A percentile compares a stretch with the other conserved stretches of the same genome.
phyloP scores from a whole-genome alignment of 768 basidiomycete species.

The Collybiopsis luxurians region DNA sequence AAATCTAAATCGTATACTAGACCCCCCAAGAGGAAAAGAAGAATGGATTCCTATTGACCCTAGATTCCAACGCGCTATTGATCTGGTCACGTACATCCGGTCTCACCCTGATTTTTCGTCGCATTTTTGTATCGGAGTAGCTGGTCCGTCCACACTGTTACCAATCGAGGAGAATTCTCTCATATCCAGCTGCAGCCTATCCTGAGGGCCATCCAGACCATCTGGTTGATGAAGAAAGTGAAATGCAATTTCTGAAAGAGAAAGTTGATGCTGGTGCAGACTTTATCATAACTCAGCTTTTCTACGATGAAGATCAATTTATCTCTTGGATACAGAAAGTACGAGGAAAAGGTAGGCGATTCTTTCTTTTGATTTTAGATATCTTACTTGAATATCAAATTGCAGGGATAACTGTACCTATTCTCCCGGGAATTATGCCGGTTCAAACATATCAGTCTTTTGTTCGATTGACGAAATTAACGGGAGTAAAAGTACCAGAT shows the following conservation, averaged over 20 bases:
- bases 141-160: slow-evolving; percentile 47
- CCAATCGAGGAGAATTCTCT: background rate
- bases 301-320: slow-evolving; percentile 93
- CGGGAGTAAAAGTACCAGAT: slow-evolving; percentile 74
- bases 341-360: slow-evolving; percentile 60
- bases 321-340: slow-evolving; percentile 74
- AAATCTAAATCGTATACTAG: slow-evolving; percentile 34
- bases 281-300: slow-evolving; percentile 94
- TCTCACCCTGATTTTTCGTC: slow-evolving; percentile 72
- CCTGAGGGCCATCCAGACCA: slow-evolving; percentile 85
- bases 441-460: slow-evolving; percentile 97
- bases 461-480: slow-evolving; percentile 85
- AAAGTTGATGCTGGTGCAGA: slow-evolving; percentile 96
- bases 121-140: slow-evolving; percentile 92
- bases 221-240: slow-evolving; percentile 51
- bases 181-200: slow-evolving; percentile 55
- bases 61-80: slow-evolving; percentile 78
- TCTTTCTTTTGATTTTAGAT: background rate
- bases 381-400: background rate
- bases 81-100: slow-evolving; percentile 91
- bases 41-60: slow-evolving; percentile 88
- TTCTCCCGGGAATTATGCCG: slow-evolving; percentile 97
- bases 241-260: slow-evolving; percentile 69
- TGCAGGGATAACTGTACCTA: slow-evolving; percentile 82
- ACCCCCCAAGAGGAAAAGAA: slow-evolving; percentile 92